Percentiles rank a stretch among this genome's conserved stretches.
phyloP scores from a whole-genome alignment of 78 protist genomes.

The Mantamonas sphyraenae region DNA sequence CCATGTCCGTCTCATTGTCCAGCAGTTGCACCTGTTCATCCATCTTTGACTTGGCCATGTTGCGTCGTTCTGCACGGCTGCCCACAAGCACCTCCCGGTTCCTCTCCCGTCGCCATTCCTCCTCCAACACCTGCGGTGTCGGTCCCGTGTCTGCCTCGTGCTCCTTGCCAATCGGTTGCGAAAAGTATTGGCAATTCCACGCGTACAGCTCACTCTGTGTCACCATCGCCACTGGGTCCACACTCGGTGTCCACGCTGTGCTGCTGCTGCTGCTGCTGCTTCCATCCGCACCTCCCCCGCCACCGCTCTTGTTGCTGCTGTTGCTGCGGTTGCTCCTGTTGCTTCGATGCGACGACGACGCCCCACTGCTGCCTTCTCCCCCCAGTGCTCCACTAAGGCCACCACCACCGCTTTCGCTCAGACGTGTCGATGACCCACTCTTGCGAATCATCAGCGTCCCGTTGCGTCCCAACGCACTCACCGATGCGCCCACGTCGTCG shows the following conservation, averaged over 20 bases:
- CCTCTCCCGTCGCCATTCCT: constrained; percentile 49
- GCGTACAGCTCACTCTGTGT: too few species aligned
- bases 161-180: constrained; percentile 22
- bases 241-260: too few species aligned
- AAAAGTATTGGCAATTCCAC: constrained; percentile 47
- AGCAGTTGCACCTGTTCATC: constrained; percentile 36
- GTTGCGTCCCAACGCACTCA: too few species aligned
- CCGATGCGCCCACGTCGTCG: too few species aligned
- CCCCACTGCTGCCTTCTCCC: constrained; percentile 32
- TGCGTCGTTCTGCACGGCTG: neutral
- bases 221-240: too few species aligned
- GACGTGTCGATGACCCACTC: too few species aligned
- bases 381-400: constrained; percentile 35
- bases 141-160: too few species aligned
- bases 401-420: constrained; percentile 33
- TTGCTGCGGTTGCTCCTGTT: too few species aligned
- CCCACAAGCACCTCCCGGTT: constrained; percentile 11
- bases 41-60: constrained; percentile 25
- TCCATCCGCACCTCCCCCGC: constrained; percentile 46
- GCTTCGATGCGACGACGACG: neutral
- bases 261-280: too few species aligned
- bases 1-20: constrained; percentile 23
- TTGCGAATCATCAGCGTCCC: too few species aligned
- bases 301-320: neutral
- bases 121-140: constrained; percentile 35